A percentile compares a stretch with the other conserved stretches of the same genome.
phyloP scores from a whole-genome alignment of 2,329 filamentous ascomycete genomes.

The Verticillium longisporum region DNA sequence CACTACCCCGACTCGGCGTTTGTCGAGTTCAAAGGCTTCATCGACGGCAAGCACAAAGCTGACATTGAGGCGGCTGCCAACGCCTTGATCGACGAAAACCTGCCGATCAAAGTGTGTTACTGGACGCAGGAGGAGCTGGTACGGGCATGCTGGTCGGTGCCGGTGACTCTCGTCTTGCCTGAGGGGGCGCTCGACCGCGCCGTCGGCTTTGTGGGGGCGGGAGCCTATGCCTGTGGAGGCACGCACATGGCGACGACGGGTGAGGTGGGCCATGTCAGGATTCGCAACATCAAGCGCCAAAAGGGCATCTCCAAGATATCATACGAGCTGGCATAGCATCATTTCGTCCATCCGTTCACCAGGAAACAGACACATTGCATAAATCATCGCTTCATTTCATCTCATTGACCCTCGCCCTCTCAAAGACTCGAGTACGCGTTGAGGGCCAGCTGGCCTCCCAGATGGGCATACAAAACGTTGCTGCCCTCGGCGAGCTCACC shows the following conservation, averaged over 20 bases:
- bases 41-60: constrained; percentile 56
- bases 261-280: constrained; percentile 51
- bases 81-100: constrained; percentile 45
- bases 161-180: constrained; percentile 35
- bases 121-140: constrained; percentile 56
- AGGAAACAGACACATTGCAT: neutral
- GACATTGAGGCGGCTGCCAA: constrained; percentile 56
- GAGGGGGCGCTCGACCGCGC: constrained; percentile 55
- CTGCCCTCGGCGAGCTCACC: constrained; percentile 51
- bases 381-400: neutral
- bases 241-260: constrained; percentile 62
- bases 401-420: neutral
- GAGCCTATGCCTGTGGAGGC: constrained; percentile 68
- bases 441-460: constrained; percentile 63
- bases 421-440: constrained; percentile 52
- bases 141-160: constrained; percentile 25
- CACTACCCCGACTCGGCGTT: constrained; percentile 63
- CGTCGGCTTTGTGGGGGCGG: constrained; percentile 61
- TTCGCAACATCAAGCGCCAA: constrained; percentile 60
- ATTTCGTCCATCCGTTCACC: neutral
- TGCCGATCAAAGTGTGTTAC: constrained; percentile 59
- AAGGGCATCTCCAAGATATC: constrained; percentile 59
- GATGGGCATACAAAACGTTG: constrained; percentile 66
- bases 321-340: constrained; percentile 18
- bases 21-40: constrained; percentile 61